Evolutionary conservation across 352 stramenopile species (phyloP).

Genomic region (Peronospora belbahrii): DNA sequence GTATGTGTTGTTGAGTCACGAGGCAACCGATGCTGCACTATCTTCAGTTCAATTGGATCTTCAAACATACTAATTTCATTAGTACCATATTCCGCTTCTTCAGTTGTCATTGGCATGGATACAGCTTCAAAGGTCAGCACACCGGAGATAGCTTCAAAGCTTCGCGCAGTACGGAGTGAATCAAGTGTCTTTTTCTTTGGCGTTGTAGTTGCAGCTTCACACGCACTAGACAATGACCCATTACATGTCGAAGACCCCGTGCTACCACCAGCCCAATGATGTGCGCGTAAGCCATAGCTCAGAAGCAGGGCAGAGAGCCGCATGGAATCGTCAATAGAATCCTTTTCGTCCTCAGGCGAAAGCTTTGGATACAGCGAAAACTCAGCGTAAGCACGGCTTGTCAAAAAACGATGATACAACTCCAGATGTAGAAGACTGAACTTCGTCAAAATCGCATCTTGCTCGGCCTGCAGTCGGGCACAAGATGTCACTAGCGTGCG

Average conservation of each 20-base stretch:
- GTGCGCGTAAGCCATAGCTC: constrained; percentile 74
- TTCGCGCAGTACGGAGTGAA: constrained; percentile 48
- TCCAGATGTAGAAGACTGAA: constrained; percentile 83
- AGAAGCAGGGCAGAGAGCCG: constrained; percentile 61
- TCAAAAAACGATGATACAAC: constrained; percentile 80
- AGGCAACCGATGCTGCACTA: constrained; percentile 45
- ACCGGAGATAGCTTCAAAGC: constrained; percentile 68
- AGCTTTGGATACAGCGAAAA: constrained; percentile 74
- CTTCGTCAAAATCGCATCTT: constrained; percentile 78
- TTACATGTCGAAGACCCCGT: constrained; percentile 16
- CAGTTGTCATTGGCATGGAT: constrained; percentile 9
- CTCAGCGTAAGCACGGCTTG: constrained; percentile 74
- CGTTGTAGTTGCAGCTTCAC: constrained; percentile 16
- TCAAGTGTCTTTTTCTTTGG: constrained; percentile 64
- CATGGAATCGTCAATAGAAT: constrained; percentile 61
- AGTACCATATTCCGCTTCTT: constrained; percentile 8
- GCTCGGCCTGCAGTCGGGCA: constrained; percentile 57
- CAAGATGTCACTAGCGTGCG: constrained; percentile 62
- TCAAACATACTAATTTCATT: constrained; percentile 19
- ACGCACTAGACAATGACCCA: constrained; percentile 11
- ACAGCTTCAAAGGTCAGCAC: constrained; percentile 76
- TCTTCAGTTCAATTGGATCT: constrained; percentile 34
- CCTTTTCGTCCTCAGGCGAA: constrained; percentile 42
- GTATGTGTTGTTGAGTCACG: constrained; percentile 38
- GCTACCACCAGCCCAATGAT: constrained; percentile 46